Conservation (phyloP, 257 asterid genomes). For the Parsonsia alboflavescens region DNA sequence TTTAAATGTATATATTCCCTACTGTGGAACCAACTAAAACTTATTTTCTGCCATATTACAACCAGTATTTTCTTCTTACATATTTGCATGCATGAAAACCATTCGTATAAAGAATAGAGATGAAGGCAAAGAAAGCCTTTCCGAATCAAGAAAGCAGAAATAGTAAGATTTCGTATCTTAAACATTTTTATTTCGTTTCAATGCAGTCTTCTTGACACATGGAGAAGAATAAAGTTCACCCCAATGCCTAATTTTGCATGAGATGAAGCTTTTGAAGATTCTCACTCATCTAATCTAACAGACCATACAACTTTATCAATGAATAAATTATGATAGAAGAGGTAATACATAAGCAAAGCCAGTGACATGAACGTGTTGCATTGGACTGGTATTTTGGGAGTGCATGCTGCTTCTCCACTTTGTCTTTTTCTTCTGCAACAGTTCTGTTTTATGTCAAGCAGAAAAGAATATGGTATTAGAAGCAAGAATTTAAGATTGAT, state of each 20-base stretch:
- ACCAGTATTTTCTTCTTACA: too few species aligned
- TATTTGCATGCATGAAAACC: too few species aligned
- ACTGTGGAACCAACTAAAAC: too few species aligned
- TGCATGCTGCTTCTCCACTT: conserved; percentile 16
- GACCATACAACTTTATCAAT: conserved; percentile 43
- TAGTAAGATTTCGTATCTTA: too few species aligned
- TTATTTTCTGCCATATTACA: too few species aligned
- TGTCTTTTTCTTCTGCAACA: conserved; percentile 16
- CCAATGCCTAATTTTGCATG: too few species aligned
- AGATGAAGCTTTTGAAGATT: not conserved
- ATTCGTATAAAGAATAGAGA: too few species aligned
- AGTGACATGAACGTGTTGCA: conserved; percentile 31
- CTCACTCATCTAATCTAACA: not conserved
- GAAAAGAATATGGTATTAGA: not conserved
- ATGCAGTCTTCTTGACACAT: not conserved
- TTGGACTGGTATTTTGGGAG: conserved; percentile 15
- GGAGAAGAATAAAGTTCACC: too few species aligned
- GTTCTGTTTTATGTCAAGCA: conserved; percentile 18
- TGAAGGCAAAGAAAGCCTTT: too few species aligned
- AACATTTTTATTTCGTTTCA: too few species aligned
- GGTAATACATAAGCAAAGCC: conserved; percentile 55
- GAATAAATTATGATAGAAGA: conserved; percentile 54
- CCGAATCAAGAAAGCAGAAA: too few species aligned
- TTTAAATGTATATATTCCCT: too few species aligned
- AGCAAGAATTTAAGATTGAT: not conserved